These are phyloP conservation scores for Salvia hispanica DNA, from an alignment of 257 asterid genomes.

Conservation along the genomic window DNA sequence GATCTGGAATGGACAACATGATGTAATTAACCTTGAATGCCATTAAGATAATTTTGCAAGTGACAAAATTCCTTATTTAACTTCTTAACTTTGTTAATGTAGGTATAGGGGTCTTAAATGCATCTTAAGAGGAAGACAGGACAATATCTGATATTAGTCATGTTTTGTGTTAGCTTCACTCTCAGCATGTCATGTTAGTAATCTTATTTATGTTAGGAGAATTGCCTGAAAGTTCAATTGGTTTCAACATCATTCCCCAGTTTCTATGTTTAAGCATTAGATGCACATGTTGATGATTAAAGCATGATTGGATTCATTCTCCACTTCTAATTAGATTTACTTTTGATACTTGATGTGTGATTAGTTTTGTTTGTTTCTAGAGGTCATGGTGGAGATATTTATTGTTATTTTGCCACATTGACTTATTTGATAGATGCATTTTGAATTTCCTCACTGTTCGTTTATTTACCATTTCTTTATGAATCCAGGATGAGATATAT, in stretches of 20 bases:
- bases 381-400: background rate
- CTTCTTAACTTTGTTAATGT: background rate
- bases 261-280: constrained; percentile 8
- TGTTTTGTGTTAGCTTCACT: background rate
- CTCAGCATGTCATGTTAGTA: background rate
- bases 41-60: background rate
- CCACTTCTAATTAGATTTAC: background rate
- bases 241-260: background rate
- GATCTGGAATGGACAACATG: background rate
- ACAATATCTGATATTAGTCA: constrained; percentile 15
- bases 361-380: background rate
- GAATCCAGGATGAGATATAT: background rate
- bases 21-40: background rate
- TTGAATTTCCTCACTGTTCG: background rate
- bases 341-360: background rate
- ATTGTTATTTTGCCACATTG: background rate
- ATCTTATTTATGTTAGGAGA: background rate
- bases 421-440: background rate
- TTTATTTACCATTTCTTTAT: background rate
- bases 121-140: background rate
- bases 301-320: background rate
- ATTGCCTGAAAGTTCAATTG: background rate
- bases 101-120: background rate
- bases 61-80: background rate
- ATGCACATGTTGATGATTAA: background rate